Base-by-base conservation (phyloP, 1,284 basidiomycete species). In the Rhodotorula glutinis region DNA sequence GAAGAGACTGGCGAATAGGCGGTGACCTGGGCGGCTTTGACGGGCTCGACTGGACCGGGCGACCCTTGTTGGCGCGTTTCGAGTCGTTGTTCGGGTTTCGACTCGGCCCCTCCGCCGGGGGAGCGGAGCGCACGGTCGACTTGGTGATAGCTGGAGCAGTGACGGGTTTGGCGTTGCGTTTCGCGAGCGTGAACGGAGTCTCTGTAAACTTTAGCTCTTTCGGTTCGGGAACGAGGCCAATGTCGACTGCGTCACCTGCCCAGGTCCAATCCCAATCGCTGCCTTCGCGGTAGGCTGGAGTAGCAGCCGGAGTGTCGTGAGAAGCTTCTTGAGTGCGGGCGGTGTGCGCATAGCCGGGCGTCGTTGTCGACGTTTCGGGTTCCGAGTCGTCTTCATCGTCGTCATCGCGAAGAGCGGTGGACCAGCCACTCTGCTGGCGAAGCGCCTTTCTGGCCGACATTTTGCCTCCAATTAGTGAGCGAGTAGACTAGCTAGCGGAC, bases 141-240 rank as follows among this genome's bases (percentile, higher is more conserved):
- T 16, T 29, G n/a, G 21, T n/a, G 41, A 19, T 2, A 27, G 11
- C 33, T 16, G n/a, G 21, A 3, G n/a, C 40, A 29, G 4, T 47
- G 33, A 16, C 33, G 46, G 0, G 27, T 21, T 21, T 44, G 8
- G 43, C 49, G 49, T 51, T 43, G 53, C 65, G 40, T 41, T 40
- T 67, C 14, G 69, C 69, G 53, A 67, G 63, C 43, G 69, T 70
- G 38, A 67, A 70, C 9, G 69, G 69, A 47, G 69, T 70, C 47
- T 70, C 65, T 29, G 57, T 60, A 29, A 70, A 70, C n/a, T 62
- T 57, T 53, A 70, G 52, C 5, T 21, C 23, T 13, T 7, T 21
- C 4, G 63, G 60, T 56, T 70, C 69, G 44, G 46, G 53, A 16
- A 70, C 60, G 19, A 40, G 30, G 21, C 60, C 65, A 33, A 70